phyloP scores from a whole-genome alignment of 495 filamentous ascomycete species.

The Cryomyces minteri region DNA sequence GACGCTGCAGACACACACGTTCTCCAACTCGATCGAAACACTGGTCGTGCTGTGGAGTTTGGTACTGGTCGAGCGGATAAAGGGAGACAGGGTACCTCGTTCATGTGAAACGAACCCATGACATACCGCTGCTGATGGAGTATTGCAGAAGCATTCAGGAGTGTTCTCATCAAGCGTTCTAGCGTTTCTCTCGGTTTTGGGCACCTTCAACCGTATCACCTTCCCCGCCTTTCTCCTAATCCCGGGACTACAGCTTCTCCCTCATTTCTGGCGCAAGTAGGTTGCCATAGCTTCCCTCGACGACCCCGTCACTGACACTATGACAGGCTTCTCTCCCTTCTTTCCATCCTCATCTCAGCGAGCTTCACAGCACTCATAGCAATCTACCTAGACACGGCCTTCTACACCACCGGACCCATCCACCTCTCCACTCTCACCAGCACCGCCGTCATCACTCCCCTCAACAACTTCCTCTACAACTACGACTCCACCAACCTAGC shows the following conservation, averaged over 20 bases:
- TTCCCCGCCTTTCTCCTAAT: slow-evolving; percentile 83
- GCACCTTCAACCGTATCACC: slow-evolving; percentile 88
- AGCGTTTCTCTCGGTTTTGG: slow-evolving; percentile 63
- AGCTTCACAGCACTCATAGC: slow-evolving; percentile 47
- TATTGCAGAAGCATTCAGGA: slow-evolving; percentile 39
- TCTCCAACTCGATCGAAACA: slow-evolving; percentile 94
- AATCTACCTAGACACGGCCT: slow-evolving; percentile 63
- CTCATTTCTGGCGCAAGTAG: slow-evolving; percentile 69
- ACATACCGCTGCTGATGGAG: neutral
- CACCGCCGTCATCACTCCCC: slow-evolving; percentile 62
- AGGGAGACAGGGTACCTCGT: slow-evolving; percentile 47
- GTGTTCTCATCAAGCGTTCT: slow-evolving; percentile 57
- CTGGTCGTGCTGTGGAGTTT: slow-evolving; percentile 79
- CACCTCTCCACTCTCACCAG: slow-evolving; percentile 30
- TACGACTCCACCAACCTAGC: slow-evolving; percentile 56
- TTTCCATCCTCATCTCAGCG: slow-evolving; percentile 39
- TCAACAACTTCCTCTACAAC: slow-evolving; percentile 90
- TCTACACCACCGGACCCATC: slow-evolving; percentile 44
- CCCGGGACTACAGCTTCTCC: slow-evolving; percentile 62
- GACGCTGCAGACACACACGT: slow-evolving; percentile 97
- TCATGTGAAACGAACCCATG: neutral
- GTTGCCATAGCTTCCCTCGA: slow-evolving; percentile 9
- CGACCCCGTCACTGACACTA: neutral
- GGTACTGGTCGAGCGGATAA: slow-evolving; percentile 73
- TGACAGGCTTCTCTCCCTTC: slow-evolving; percentile 46